Evolutionary conservation across 495 filamentous ascomycete species (phyloP).

Genomic region (Neurospora africana): DNA sequence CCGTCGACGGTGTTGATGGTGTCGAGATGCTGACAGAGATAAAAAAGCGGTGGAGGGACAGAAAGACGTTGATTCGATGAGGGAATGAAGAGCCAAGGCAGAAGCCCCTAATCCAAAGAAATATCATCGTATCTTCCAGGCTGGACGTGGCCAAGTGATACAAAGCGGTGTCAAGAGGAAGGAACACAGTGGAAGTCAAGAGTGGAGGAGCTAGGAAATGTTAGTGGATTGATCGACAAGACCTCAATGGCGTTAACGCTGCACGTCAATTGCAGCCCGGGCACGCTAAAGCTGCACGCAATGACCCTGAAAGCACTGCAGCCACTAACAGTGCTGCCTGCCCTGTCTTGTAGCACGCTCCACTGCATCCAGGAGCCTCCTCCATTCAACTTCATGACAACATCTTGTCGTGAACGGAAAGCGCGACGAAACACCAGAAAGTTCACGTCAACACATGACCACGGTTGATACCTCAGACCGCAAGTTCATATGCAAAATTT

Average conservation of each 20-base stretch:
- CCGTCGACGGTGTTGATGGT: background rate
- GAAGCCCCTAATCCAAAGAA: background rate
- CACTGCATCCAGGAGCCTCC: background rate
- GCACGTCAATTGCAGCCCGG: background rate
- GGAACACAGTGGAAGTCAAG: background rate
- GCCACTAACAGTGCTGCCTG: background rate
- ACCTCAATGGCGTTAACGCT: background rate
- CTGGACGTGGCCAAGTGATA: background rate
- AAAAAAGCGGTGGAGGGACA: background rate
- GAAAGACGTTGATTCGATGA: background rate
- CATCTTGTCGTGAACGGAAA: background rate
- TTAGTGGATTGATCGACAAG: background rate
- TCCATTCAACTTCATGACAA: background rate
- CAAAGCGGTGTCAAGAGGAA: background rate
- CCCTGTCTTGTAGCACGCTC: background rate
- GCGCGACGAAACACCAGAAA: background rate
- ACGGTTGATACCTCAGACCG: background rate
- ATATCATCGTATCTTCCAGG: background rate
- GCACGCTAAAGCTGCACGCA: background rate
- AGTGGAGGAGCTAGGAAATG: background rate
- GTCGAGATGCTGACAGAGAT: background rate
- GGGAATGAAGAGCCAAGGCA: background rate
- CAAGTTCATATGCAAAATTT: background rate
- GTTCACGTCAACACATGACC: background rate
- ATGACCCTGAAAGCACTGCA: background rate